Evolutionary conservation across 2,329 filamentous ascomycete genomes (phyloP).

Genomic region (Venturiaceae sp.): DNA sequence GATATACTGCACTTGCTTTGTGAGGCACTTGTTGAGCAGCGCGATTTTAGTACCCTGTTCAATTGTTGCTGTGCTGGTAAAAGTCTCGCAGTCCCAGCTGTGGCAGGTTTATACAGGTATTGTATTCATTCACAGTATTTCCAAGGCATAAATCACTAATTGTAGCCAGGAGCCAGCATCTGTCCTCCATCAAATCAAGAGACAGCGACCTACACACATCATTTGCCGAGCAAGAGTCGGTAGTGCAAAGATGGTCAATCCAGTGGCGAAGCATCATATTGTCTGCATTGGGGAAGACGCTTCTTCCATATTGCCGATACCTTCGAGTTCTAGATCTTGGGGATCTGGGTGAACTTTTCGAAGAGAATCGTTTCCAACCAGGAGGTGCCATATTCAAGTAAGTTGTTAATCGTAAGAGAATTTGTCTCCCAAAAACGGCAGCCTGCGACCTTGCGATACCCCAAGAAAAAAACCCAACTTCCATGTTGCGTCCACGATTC

Average conservation of each 20-base stretch:
- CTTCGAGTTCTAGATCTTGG: slow-evolving; percentile 54
- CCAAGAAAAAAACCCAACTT: too few relatives aligned
- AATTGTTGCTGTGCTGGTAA: slow-evolving; percentile 47
- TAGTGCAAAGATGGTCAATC: slow-evolving; percentile 49
- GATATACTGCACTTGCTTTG: slow-evolving; percentile 55
- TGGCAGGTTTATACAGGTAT: slow-evolving; percentile 57
- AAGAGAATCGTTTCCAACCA: slow-evolving; percentile 42
- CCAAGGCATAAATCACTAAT: slow-evolving; percentile 20
- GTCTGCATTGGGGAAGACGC: slow-evolving; percentile 52
- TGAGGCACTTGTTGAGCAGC: slow-evolving; percentile 44
- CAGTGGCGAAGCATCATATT: slow-evolving; percentile 61
- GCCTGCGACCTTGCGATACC: too few relatives aligned
- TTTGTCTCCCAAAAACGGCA: not conserved
- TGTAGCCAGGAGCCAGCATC: slow-evolving; percentile 10
- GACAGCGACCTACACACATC: slow-evolving; percentile 28
- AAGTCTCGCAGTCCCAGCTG: slow-evolving; percentile 46
- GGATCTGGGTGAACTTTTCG: slow-evolving; percentile 49
- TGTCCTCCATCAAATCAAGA: slow-evolving; percentile 3
- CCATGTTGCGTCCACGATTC: too few relatives aligned
- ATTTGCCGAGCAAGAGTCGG: slow-evolving; percentile 32
- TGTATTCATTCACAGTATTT: too few relatives aligned
- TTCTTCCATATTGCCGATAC: slow-evolving; percentile 61
- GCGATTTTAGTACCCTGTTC: slow-evolving; percentile 44
- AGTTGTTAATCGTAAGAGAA: slow-evolving; percentile 10
- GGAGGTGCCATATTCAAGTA: slow-evolving; percentile 47